Base-by-base conservation (phyloP, 2,329 filamentous ascomycete species). In the Stagonosporopsis cucurbitacearum region DNA sequence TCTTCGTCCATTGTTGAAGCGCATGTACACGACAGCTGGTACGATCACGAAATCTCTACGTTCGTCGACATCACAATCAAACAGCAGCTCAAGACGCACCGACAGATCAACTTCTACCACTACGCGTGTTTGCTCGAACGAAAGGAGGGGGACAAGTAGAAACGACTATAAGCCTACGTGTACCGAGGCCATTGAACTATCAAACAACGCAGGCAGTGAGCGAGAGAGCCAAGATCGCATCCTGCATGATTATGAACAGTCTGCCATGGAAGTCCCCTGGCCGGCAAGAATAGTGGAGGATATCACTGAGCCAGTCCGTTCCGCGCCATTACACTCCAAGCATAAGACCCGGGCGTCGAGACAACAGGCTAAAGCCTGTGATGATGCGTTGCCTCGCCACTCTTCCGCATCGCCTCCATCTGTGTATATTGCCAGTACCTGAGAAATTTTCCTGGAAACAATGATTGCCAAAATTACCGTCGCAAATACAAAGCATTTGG, bases 1-100 rank as follows among this genome's bases (percentile, higher is more conserved):
- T 1, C 75, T 84, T 1, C 79, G 80, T 1, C 82, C 82, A 1
- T 70, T 84, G 0, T 72, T 83, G 47, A 74, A 66, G 37, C 19
- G 41, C 26, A n/a, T 50, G 17, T 55, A 54, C 1, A 30, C 60
- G 2, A 40, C 3, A 39, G 46, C 45, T 45, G 58, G 54, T 12
- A 26, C 43, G 3, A 43, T 52, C n/a, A 48, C 43, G 1, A 57
- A 57, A 26, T 52, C 54, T 13, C 2, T 51, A 4, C 47, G 54
- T 22, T 52, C 49, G 19, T 53, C 54, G 4, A 49, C 40, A 8
- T 26, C 20, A 12, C 49, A 39, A 6, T 52, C 54, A 11, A 36
- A 42, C 15, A 36, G 20, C 3, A 57, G 37, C 32, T 47, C 48
- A 11, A 19, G 39, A 28, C 37, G 46, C 4, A 48, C 48, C 2